phyloP scores from a whole-genome alignment of 805 yeast species.

The Yarrowia divulgata region DNA sequence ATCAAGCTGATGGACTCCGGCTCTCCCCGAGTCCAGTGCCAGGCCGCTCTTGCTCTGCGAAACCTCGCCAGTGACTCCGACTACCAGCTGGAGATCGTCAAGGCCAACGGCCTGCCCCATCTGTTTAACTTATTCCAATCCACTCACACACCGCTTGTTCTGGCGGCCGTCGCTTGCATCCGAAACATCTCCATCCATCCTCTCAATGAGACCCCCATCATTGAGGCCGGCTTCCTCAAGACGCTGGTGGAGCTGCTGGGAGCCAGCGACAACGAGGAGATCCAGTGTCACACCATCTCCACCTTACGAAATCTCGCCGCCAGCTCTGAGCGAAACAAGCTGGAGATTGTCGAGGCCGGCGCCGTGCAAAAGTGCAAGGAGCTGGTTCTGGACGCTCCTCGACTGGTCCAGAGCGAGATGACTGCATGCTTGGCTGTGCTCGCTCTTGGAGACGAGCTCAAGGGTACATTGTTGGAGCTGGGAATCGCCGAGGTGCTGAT shows the following conservation, averaged over 20 bases:
- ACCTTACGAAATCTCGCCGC: conserved; percentile 97
- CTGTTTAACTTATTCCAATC: conserved; percentile 88
- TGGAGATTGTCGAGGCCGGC: conserved; percentile 91
- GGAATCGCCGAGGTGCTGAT: conserved; percentile 87
- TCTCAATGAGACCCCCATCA: conserved; percentile 90
- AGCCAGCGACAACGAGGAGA: conserved; percentile 89
- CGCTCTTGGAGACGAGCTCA: conserved; percentile 94
- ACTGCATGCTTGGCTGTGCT: conserved; percentile 97
- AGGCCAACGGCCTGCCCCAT: conserved; percentile 95
- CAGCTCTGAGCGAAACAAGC: conserved; percentile 88
- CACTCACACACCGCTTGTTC: conserved; percentile 85
- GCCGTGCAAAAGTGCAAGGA: conserved; percentile 93
- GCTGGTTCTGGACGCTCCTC: conserved; percentile 83
- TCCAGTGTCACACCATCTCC: conserved; percentile 97
- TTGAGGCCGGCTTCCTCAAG: conserved; percentile 93
- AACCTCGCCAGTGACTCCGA: conserved; percentile 95
- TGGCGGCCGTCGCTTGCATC: conserved; percentile 98
- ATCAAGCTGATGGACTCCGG: conserved; percentile 92
- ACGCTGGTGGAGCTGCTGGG: conserved; percentile 83
- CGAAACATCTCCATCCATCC: conserved; percentile 98
- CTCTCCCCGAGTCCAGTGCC: conserved; percentile 95
- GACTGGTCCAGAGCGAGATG: conserved; percentile 92
- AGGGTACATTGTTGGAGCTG: conserved; percentile 79
- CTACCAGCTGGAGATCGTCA: conserved; percentile 93
- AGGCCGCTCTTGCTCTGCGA: conserved; percentile 94